These are phyloP conservation scores for Gossypium rotundifolium DNA, from an alignment of 345 rosid genomes.

Conservation along the genomic window DNA sequence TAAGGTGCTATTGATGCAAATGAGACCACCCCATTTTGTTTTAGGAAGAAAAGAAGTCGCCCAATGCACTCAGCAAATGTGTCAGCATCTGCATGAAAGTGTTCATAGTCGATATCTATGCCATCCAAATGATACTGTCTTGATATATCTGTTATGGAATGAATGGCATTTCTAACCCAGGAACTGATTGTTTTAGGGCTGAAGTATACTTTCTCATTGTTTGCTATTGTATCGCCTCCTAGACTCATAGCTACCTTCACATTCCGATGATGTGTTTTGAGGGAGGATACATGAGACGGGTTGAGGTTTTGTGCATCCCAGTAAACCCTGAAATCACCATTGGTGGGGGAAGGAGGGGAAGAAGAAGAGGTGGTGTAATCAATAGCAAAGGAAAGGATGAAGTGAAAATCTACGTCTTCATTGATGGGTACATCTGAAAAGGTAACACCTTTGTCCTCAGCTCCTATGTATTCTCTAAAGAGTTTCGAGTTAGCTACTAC, in stretches of 20 bases:
- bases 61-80: slow-evolving; percentile 56
- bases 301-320: slow-evolving; percentile 39
- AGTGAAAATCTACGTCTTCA: slow-evolving; percentile 32
- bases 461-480: slow-evolving; percentile 59
- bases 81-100: slow-evolving; percentile 42
- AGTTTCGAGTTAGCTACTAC: slow-evolving; percentile 37
- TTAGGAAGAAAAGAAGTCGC: slow-evolving; percentile 29
- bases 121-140: slow-evolving; percentile 37
- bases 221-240: slow-evolving; percentile 39
- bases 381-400: slow-evolving; percentile 40
- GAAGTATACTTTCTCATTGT: slow-evolving; percentile 15
- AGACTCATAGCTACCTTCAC: slow-evolving; percentile 57
- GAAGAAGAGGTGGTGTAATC: slow-evolving; percentile 38
- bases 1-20: slow-evolving; percentile 57
- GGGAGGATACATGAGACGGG: slow-evolving; percentile 29
- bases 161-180: slow-evolving; percentile 46
- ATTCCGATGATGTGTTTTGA: slow-evolving; percentile 32
- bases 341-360: slow-evolving; percentile 34
- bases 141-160: slow-evolving; percentile 32
- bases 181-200: slow-evolving; percentile 33
- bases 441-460: slow-evolving; percentile 32
- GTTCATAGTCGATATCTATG: slow-evolving; percentile 53
- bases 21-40: slow-evolving; percentile 27
- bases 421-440: slow-evolving; percentile 35
- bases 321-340: slow-evolving; percentile 38